phyloP scores from a whole-genome alignment of 1,284 basidiomycete genomes.

The Coniferiporia sulphurascens region DNA sequence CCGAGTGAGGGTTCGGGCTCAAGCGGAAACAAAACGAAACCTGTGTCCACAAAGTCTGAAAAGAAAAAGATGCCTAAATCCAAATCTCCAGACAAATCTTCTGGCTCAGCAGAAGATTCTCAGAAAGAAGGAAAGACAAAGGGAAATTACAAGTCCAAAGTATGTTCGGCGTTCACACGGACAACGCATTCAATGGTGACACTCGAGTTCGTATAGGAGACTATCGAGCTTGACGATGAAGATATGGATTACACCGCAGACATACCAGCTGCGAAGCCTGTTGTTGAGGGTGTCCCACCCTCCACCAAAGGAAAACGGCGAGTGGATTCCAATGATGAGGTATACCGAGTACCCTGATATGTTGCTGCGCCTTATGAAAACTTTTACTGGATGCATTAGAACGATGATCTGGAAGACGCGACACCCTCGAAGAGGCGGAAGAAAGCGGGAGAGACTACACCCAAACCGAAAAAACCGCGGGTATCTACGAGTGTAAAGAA shows the following conservation, averaged over 20 bases:
- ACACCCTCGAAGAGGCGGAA: conserved; percentile 14
- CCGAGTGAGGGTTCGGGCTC: no score
- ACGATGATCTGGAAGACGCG: conserved; percentile 1
- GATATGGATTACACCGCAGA: neutral
- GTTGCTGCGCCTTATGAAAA: neutral
- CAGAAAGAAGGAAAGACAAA: conserved; percentile 22
- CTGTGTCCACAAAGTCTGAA: conserved; percentile 10
- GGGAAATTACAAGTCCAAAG: conserved; percentile 6
- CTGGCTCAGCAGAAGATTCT: conserved; percentile 4
- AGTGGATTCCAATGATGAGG: conserved; percentile 12
- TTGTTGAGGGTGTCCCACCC: conserved; percentile 2
- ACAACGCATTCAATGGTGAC: no score
- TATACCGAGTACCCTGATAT: neutral
- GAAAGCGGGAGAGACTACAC: neutral
- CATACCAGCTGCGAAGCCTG: conserved; percentile 3
- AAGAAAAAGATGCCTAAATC: conserved; percentile 19
- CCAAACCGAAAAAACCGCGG: neutral
- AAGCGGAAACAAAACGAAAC: neutral
- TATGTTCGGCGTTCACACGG: neutral
- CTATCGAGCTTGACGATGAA: conserved; percentile 8
- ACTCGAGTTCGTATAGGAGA: neutral
- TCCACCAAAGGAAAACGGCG: conserved; percentile 5
- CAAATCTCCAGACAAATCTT: neutral
- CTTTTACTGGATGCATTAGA: conserved; percentile 2
- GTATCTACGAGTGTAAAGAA: neutral